Conservation (phyloP, 106 monocot species). For the Agapanthus africanus region DNA sequence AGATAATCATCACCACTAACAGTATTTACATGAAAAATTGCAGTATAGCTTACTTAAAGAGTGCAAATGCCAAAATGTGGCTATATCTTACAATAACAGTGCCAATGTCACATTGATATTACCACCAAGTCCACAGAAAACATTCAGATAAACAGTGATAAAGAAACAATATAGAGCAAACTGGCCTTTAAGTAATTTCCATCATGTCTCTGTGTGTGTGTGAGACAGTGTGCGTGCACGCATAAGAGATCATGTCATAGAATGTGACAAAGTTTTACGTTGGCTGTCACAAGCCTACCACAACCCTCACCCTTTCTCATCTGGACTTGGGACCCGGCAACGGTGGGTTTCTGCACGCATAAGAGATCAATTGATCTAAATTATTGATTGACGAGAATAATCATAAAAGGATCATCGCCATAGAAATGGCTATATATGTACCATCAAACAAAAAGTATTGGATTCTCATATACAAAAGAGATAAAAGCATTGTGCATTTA, state of each 20-base stretch:
- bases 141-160: background rate
- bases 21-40: background rate
- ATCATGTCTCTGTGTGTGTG: too few relatives aligned
- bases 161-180: background rate
- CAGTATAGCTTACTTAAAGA: background rate
- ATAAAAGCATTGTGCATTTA: too few relatives aligned
- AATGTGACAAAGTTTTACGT: too few relatives aligned
- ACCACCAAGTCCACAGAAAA: background rate
- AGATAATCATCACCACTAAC: background rate
- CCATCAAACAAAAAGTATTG: background rate
- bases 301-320: too few relatives aligned
- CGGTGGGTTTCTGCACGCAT: too few relatives aligned
- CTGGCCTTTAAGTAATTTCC: background rate
- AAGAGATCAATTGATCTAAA: too few relatives aligned
- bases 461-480: too few relatives aligned
- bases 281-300: too few relatives aligned
- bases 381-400: background rate
- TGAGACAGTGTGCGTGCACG: too few relatives aligned
- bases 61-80: background rate
- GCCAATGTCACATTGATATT: background rate
- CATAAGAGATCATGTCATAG: too few relatives aligned
- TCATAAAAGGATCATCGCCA: conserved; percentile 2
- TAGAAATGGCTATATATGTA: background rate
- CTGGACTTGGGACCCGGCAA: too few relatives aligned
- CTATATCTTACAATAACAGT: background rate